Evolutionary conservation across 1,284 basidiomycete genomes (phyloP), one percentile per base, ranked within the genome.

Genomic region (Thelephora terrestris): DNA sequence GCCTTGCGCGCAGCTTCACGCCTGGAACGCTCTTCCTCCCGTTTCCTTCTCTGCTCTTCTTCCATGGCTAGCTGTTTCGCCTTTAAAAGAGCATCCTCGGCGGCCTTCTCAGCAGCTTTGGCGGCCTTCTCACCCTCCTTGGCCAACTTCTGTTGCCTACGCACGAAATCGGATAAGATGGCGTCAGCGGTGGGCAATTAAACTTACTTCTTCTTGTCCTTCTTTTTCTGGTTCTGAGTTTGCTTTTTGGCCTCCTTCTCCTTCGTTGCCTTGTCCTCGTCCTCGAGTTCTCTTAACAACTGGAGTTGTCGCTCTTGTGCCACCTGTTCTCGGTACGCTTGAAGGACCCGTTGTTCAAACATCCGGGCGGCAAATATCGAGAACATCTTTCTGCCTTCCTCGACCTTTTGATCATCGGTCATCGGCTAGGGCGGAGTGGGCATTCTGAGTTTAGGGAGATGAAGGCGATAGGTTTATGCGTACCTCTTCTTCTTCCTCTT

Each of bases 331-430:
- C 61, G 64, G 53, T 63, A 64, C 45, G 61, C 60, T 50, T 91
- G 85, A 47, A 97, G 78, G 36, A 98, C 95, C 23, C 95, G 83
- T 67, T 97, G 93, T 71, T 99, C 95, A 64, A 99, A 98, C 92
- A 98, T 96, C 49, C 96, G 83, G 36, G 95, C 95, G n/a, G 95
- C 95, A 64, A 98, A 99, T 68, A 99, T 97, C 57, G 93, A 93
- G 73, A 99, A 99, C 95, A 99, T 99, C 48, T 91, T 82, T 66
- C 94, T 91, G 58, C 95, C 95, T 69, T 99, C 95, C 67, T 97
- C 93, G 84, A 94, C 91, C 67, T 95, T 92, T 71, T 98, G 90
- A 66, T 87, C 85, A 63, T 88, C 85, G 6, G 85, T 86, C 78
- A 88, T 76, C 34, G 75, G 70, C 82, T 85, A 54, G 35, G 47